Evolutionary conservation across 2,329 filamentous ascomycete genomes (phyloP).

Genomic region (Trichophyton rubrum): DNA sequence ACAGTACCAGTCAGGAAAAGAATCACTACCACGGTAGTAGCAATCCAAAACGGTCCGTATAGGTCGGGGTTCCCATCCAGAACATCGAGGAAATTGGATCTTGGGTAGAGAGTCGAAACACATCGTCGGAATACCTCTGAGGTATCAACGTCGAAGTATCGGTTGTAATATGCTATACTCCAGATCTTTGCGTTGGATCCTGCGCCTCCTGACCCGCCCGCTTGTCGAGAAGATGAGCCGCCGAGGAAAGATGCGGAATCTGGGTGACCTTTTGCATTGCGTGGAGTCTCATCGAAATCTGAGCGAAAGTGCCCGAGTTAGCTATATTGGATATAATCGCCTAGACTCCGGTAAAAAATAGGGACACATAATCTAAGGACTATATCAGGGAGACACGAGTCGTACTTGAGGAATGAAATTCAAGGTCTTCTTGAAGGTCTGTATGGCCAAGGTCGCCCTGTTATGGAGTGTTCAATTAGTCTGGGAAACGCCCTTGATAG

Average conservation of each 20-base stretch:
- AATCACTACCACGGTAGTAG: constrained; percentile 91
- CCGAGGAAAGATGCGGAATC: constrained; percentile 40
- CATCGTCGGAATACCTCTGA: constrained; percentile 77
- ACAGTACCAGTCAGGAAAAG: constrained; percentile 92
- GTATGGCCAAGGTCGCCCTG: constrained; percentile 96
- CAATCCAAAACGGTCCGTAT: constrained; percentile 98
- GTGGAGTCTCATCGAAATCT: constrained; percentile 57
- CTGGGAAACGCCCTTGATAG: not conserved
- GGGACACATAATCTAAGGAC: not conserved
- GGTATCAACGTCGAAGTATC: constrained; percentile 98
- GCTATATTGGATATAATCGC: not conserved
- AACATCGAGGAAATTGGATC: constrained; percentile 91
- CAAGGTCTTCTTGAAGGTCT: constrained; percentile 94
- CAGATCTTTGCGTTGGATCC: constrained; percentile 77
- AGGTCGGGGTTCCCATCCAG: constrained; percentile 93
- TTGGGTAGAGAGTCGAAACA: constrained; percentile 75
- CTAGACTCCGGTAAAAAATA: not conserved
- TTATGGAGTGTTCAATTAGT: constrained; percentile 8
- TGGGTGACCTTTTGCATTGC: constrained; percentile 37
- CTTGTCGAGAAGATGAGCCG: constrained; percentile 28
- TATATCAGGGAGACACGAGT: not conserved
- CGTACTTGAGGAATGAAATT: constrained; percentile 84
- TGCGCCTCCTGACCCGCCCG: constrained; percentile 29
- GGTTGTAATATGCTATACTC: constrained; percentile 84
- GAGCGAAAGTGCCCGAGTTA: not conserved